phyloP scores from a whole-genome alignment of 495 filamentous ascomycete species.

The Tuber microsphaerosporum region DNA sequence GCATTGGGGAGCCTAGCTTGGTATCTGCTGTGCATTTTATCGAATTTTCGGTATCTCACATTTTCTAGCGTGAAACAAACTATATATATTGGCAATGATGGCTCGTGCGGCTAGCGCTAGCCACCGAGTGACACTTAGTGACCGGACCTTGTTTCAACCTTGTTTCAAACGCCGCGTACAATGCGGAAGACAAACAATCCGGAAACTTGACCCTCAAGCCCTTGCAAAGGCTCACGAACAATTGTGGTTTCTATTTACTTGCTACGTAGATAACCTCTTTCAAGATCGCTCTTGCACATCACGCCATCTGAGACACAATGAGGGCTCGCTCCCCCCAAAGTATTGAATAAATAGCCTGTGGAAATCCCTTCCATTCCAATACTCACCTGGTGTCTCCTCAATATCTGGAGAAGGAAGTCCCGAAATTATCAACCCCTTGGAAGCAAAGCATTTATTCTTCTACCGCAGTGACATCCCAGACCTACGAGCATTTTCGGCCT shows the following conservation, averaged over 20 bases:
- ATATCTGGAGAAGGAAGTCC: not conserved
- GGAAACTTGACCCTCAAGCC: not conserved
- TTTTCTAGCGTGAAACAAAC: not conserved
- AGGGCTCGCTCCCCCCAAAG: no score
- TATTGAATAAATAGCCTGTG: not conserved
- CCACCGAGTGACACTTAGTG: not conserved
- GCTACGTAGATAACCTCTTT: not conserved
- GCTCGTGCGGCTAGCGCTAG: not conserved
- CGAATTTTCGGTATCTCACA: not conserved
- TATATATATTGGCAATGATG: not conserved
- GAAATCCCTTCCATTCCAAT: not conserved
- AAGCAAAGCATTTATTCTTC: not conserved
- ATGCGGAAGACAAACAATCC: not conserved
- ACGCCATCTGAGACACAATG: not conserved
- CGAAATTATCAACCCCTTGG: not conserved
- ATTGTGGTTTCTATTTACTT: not conserved
- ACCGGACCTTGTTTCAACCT: not conserved
- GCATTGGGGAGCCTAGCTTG: not conserved
- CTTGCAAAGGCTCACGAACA: not conserved
- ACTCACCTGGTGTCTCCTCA: not conserved
- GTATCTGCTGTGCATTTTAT: no score
- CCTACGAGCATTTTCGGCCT: not conserved
- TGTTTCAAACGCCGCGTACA: not conserved
- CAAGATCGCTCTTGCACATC: not conserved
- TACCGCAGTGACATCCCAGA: not conserved